Evolutionary conservation across 2,329 filamentous ascomycete species (phyloP), one percentile per base, ranked within the genome.

Genomic region (Zymoseptoria pseudotritici): DNA sequence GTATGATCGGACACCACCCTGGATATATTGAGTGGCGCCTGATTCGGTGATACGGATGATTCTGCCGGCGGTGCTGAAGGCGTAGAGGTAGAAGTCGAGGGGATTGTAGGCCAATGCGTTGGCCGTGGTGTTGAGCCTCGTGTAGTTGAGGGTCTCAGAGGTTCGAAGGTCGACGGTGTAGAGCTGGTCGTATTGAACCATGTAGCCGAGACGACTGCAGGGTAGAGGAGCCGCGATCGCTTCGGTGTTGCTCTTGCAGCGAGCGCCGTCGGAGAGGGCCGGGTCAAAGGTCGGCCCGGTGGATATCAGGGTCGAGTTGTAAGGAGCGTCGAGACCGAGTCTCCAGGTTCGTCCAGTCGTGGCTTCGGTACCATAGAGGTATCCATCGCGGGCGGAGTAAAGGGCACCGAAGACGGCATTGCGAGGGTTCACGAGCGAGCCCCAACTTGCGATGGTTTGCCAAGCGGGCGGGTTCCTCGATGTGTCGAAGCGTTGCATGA

Each of bases 101-200:
- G 51, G 26, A 31, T 59, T 59, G 42, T 59, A 59, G 17, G 36
- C 58, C 4, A 59, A 31, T 17, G 53, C 58, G 22, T 59, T 59
- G 31, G 53, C 42, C 19, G 6, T 46, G n/a, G 21, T 42, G 13
- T 20, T 19, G 17, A 59, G 24, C 22, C 29, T 24, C 20, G 36
- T 17, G 36, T 17, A 17, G 42, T 50, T 49, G 42, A 50, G n/a
- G 13, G 54, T 50, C 11, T 22, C 20, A 2, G 54, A 20, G 20
- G n/a, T 21, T 7, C 13, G 36, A 7, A 56, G 54, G 24, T 56
- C 24, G n/a, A 56, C 36, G 20, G 42, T 36, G 13, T 56, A 56
- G 9, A 56, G 11, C 7, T n/a, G 20, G 19, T 10, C 24, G n/a
- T 3, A 1, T 26, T 56, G 54, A 8, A 56, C 24, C 13, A 56